A percentile compares a stretch with the other conserved stretches of the same genome.
Conservation (phyloP, 768 basidiomycete genomes). For the Lentinula sp. region DNA sequence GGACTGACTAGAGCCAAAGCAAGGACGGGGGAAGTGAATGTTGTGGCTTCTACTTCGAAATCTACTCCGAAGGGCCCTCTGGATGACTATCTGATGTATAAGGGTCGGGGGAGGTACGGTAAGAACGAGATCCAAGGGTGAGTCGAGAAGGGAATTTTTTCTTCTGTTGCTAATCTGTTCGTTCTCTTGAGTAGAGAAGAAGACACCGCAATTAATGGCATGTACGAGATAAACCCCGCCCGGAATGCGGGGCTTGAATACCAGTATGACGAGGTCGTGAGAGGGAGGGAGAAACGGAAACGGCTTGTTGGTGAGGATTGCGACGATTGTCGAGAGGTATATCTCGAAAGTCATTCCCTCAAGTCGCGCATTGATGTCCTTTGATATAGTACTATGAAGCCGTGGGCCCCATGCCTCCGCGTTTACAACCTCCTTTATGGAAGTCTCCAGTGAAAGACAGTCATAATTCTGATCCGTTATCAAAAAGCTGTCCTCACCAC, state of each 20-base stretch:
- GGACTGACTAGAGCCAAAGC: background rate
- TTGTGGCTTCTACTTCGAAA: background rate
- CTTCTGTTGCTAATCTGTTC: background rate
- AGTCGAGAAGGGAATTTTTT: background rate
- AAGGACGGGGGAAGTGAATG: background rate
- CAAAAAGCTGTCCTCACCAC: constrained; percentile 22
- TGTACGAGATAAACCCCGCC: constrained; percentile 60
- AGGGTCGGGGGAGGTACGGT: constrained; percentile 57
- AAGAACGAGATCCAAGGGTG: constrained; percentile 14
- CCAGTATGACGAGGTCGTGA: constrained; percentile 74
- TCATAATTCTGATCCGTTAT: constrained; percentile 15
- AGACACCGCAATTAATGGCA: constrained; percentile 50
- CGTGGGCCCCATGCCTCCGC: constrained; percentile 63
- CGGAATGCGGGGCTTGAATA: constrained; percentile 61
- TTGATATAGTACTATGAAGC: constrained; percentile 70
- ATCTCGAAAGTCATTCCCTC: constrained; percentile 15
- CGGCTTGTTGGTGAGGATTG: constrained; percentile 74
- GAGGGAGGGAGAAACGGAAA: constrained; percentile 56
- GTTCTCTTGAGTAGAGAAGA: constrained; percentile 13
- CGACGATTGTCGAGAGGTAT: constrained; percentile 73
- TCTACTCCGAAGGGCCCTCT: constrained; percentile 10
- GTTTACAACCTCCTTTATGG: constrained; percentile 70
- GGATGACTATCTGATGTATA: constrained; percentile 42
- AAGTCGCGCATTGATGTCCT: background rate
- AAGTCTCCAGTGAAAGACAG: constrained; percentile 42